These are phyloP conservation scores for Puccinia coronata DNA, from an alignment of 1,284 basidiomycete species.

Conservation along the genomic window DNA sequence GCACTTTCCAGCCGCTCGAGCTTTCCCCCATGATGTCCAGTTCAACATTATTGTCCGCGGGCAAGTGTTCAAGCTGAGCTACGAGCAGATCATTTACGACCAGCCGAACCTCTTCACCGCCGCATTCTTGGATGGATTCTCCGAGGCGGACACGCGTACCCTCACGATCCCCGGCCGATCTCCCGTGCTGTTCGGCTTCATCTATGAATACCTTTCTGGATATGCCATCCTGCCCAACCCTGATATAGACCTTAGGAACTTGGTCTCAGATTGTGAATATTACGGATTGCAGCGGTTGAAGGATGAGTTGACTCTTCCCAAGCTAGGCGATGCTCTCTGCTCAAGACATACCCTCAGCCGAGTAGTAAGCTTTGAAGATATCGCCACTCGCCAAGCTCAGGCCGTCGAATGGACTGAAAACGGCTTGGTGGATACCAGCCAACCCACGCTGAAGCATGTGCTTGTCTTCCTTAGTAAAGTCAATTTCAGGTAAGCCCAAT, in stretches of 20 bases:
- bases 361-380: conserved; percentile 30
- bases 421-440: conserved; percentile 16
- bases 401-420: conserved; percentile 31
- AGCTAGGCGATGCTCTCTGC: conserved; percentile 12
- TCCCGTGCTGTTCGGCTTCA: conserved; percentile 25
- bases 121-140: conserved; percentile 27
- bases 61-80: conserved; percentile 26
- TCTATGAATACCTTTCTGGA: conserved; percentile 39
- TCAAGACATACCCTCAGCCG: conserved; percentile 26
- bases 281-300: conserved; percentile 35
- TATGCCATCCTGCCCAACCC: conserved; percentile 41
- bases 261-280: conserved; percentile 36
- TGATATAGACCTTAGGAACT: conserved; percentile 22
- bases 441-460: neutral
- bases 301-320: conserved; percentile 25
- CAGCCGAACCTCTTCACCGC: conserved; percentile 32
- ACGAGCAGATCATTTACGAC: conserved; percentile 42
- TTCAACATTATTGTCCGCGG: conserved; percentile 38
- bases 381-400: neutral
- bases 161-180: conserved; percentile 29
- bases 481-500: conserved; percentile 34
- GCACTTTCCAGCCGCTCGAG: neutral
- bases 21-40: conserved; percentile 9
- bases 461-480: conserved; percentile 26
- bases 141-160: conserved; percentile 13